These are phyloP conservation scores for Rhododendron mucronatum DNA, from an alignment of 148 eudicot genomes.

Conservation along the genomic window DNA sequence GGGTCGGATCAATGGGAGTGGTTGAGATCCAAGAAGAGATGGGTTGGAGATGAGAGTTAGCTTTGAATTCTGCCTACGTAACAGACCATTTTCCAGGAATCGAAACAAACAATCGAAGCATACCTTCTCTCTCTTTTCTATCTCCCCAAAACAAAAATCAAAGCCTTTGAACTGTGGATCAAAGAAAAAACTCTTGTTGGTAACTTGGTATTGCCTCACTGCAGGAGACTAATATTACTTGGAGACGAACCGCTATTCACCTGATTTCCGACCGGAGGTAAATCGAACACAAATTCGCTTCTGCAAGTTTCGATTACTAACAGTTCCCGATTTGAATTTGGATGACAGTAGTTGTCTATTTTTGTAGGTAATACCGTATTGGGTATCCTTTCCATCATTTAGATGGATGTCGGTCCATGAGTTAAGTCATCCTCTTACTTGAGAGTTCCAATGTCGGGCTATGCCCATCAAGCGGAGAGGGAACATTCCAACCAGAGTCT, in stretches of 20 bases:
- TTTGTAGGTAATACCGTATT: not conserved
- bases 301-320: not conserved
- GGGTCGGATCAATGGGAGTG: too few species aligned
- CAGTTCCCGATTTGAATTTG: not conserved
- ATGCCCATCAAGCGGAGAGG: slow-evolving; percentile 30
- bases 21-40: too few species aligned
- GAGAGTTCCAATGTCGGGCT: slow-evolving; percentile 13
- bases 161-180: not conserved
- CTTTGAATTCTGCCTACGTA: not conserved
- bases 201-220: not conserved
- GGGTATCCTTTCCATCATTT: not conserved
- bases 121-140: not conserved
- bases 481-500: slow-evolving; percentile 26
- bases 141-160: not conserved
- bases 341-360: not conserved
- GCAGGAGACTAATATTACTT: not conserved
- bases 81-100: not conserved
- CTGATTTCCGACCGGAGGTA: not conserved
- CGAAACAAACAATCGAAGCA: not conserved
- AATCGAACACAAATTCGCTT: not conserved
- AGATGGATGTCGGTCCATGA: slow-evolving; percentile 2
- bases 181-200: not conserved
- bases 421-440: not conserved
- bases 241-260: not conserved
- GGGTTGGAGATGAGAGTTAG: not conserved